Base-by-base conservation (phyloP, 805 yeast genomes). In the Yamadazyma kitorensis region DNA sequence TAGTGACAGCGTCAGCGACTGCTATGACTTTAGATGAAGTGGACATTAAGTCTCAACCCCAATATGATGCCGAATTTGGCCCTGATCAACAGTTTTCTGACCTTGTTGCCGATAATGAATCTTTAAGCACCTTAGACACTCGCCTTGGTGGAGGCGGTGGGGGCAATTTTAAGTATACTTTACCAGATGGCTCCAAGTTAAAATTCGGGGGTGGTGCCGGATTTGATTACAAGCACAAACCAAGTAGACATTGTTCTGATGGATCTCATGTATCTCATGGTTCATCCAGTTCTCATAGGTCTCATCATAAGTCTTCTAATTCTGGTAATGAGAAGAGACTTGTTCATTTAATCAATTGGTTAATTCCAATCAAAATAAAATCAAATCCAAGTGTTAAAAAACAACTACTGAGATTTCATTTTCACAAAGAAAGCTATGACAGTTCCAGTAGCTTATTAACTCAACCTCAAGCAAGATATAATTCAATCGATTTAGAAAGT, bases 151-250 rank as follows among this genome's bases (percentile, higher is more conserved):
- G 59, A 6, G 60, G 58, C 11, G 57, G 57, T 10, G 58, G 57
- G 9, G 57, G 58, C 5, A 40, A 42, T 24, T 43, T 44, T 34
- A 44, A 45, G 17, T 41, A 34, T 30, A 47, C 43, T 27, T 28
- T 47, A 5, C 58, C 59, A 8, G 41, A 42, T 28, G 59, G 59
- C 17, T 23, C 48, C 7, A 45, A 43, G 29, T 14, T 54, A 11
- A 45, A 44, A 17, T 46, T 54, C 36, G 61, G 60, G 8, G 59
- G 54, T 19, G 60, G 60, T 16, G 59, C 47, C 4, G 59, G 61
- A 3, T 47, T 49, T 41, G 55, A 46, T 28, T 56, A 45, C 28
- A 30, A 40, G 6, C 54, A 50, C 36, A 39, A 34, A n/a, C 12
- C 22, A 19, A 19, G 22, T 10, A 19, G 10, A 7, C 10, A 6